Percentiles rank a stretch among this genome's conserved stretches.
Conservation (phyloP, 2,329 filamentous ascomycete species). For the Aspergillus arachidicola region DNA sequence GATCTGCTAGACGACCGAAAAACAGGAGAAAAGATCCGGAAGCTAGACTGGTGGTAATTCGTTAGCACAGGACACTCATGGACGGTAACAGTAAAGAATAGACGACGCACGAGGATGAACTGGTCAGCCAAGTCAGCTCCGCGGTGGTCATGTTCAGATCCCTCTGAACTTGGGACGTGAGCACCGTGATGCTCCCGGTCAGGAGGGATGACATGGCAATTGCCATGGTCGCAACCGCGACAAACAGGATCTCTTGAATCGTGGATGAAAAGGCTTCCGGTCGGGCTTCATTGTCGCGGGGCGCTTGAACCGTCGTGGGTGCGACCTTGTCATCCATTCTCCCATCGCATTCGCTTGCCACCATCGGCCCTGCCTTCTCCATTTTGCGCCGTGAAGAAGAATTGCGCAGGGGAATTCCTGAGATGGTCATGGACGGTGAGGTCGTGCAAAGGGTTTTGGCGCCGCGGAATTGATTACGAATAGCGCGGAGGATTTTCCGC, state of each 20-base stretch:
- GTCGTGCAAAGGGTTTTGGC: not conserved
- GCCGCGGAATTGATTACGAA: not conserved
- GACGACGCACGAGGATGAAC: slow-evolving; percentile 56
- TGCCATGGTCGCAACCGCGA: slow-evolving; percentile 67
- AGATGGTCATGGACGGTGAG: not conserved
- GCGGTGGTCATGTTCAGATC: slow-evolving; percentile 64
- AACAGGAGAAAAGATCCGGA: slow-evolving; percentile 67
- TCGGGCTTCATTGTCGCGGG: slow-evolving; percentile 28
- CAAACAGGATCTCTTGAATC: slow-evolving; percentile 65
- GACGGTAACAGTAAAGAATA: not conserved
- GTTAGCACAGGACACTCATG: not conserved
- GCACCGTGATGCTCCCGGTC: slow-evolving; percentile 61
- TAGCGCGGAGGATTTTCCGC: not conserved
- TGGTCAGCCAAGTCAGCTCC: slow-evolving; percentile 69
- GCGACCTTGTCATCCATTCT: not conserved
- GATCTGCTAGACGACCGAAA: slow-evolving; percentile 67
- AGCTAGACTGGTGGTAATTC: slow-evolving; percentile 49
- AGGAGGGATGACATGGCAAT: slow-evolving; percentile 66
- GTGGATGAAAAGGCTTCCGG: slow-evolving; percentile 57
- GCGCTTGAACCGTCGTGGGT: not conserved
- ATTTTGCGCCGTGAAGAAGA: not conserved
- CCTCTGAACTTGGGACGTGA: slow-evolving; percentile 62
- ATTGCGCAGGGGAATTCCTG: not conserved
- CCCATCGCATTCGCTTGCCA: not conserved
- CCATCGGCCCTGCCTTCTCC: not conserved